phyloP scores from a whole-genome alignment of 495 filamentous ascomycete species.

The Sordaria brevicollis region DNA sequence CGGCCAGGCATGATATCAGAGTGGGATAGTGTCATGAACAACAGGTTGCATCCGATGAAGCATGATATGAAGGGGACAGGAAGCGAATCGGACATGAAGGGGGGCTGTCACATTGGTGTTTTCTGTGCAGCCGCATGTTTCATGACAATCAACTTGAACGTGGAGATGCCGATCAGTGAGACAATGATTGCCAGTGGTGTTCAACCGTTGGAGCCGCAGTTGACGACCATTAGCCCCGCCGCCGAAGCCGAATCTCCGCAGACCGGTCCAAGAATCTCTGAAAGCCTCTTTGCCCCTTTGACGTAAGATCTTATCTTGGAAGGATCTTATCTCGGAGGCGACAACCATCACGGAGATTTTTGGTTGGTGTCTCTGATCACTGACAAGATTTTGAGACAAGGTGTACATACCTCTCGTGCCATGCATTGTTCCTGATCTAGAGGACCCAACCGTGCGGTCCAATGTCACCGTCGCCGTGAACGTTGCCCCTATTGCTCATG shows the following conservation, averaged over 20 bases:
- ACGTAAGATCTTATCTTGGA: background rate
- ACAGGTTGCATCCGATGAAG: background rate
- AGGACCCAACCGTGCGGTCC: background rate
- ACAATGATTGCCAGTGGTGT: background rate
- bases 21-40: background rate
- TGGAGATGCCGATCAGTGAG: background rate
- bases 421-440: background rate
- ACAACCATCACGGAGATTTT: background rate
- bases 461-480: background rate
- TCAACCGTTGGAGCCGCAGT: background rate
- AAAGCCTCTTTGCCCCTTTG: background rate
- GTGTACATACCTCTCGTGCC: background rate
- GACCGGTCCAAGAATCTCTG: background rate
- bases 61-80: background rate
- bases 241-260: background rate
- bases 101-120: background rate
- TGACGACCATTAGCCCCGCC: background rate
- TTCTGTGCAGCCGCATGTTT: background rate
- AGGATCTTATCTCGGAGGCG: background rate
- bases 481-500: background rate
- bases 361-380: background rate
- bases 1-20: background rate
- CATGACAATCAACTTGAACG: background rate
- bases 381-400: no score
- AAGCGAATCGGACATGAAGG: no score